Evolutionary conservation across 1,284 basidiomycete genomes (phyloP).

Genomic region (Apiotrichum gracile): DNA sequence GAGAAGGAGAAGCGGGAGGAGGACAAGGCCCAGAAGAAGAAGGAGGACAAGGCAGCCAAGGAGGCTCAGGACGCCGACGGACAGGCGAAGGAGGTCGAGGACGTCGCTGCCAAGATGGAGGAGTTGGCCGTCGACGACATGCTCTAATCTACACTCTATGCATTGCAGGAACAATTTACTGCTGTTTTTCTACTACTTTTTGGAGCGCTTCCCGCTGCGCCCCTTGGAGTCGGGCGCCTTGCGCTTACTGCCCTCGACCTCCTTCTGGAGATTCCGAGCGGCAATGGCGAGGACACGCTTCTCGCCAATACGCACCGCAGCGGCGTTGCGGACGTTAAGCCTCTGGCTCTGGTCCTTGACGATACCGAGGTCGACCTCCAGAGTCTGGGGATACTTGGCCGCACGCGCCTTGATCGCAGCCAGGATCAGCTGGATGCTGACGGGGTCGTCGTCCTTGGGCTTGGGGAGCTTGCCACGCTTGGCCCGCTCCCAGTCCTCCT

Average conservation of each 20-base stretch:
- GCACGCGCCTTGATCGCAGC: conserved; percentile 48
- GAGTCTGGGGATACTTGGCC: conserved; percentile 1
- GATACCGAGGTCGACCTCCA: conserved; percentile 36
- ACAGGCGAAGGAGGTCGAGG: background rate
- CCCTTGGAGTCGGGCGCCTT: background rate
- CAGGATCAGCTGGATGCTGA: conserved; percentile 46
- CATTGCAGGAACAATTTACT: background rate
- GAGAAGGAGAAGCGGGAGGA: conserved; percentile 19
- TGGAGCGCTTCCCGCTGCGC: conserved; percentile 4
- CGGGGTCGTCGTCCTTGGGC: conserved; percentile 55
- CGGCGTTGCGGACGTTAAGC: conserved; percentile 28
- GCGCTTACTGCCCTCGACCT: background rate
- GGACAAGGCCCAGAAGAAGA: conserved; percentile 1
- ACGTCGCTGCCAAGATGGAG: conserved; percentile 3
- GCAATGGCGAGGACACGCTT: conserved; percentile 42
- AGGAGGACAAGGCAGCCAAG: conserved; percentile 23
- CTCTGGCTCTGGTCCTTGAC: conserved; percentile 12
- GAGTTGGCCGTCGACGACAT: conserved; percentile 14
- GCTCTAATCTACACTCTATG: conserved; percentile 8
- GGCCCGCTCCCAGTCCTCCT: conserved; percentile 62
- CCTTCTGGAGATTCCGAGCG: background rate
- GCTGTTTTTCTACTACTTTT: background rate
- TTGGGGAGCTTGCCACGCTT: conserved; percentile 74
- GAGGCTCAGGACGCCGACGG: conserved; percentile 48
- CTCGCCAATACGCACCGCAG: conserved; percentile 49